Evolutionary conservation across 2,329 filamentous ascomycete genomes (phyloP), one percentile per base, ranked within the genome.

Genomic region (Fusarium paranaense): DNA sequence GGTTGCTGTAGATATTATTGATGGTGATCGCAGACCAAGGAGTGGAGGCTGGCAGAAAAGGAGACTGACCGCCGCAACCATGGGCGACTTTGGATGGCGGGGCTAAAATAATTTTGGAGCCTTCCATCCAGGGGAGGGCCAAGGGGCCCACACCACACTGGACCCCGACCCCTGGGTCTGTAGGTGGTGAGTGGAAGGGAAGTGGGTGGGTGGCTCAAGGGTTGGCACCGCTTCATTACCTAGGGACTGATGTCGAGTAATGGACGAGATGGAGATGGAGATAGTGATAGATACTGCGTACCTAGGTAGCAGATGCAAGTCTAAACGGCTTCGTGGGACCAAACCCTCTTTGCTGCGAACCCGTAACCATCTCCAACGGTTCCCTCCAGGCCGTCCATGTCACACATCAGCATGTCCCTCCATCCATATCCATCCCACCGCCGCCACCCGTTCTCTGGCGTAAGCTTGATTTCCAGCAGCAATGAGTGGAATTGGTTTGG

Each of bases 41-140:
- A 71, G 76, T 69, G 72, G 74, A 73, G 77, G 72, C 72, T 71
- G 71, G 77, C 70, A 76, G 76, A 78, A 81, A 81, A 81, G 79
- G 80, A 77, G 47, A 54, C 47, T 30, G 79, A 78, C 73, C 72
- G 79, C 73, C 72, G 79, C 73, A 78, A 81, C 79, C 77, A 32
- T 20, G 18, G 27, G 27, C 27, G 18, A 54, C 47, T n/a, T 52
- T 52, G 25, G 81, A 83, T 82, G 82, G 82, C 81, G 83, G 82
- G 83, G 82, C 81, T 81, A 79, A 81, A 81, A 81, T 83, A 83
- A 82, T 82, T 80, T 78, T 79, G 78, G 79, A 78, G 75, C 76
- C 76, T 73, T 50, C 25, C 27, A 32, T 54, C 72, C 78, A 78
- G 74, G 65, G 73, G 74, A 64, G 56, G 61, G 63, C 33, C 32